These are phyloP conservation scores for Torrubiella hemipterigena DNA, from an alignment of 2,329 filamentous ascomycete genomes.

Conservation along the genomic window DNA sequence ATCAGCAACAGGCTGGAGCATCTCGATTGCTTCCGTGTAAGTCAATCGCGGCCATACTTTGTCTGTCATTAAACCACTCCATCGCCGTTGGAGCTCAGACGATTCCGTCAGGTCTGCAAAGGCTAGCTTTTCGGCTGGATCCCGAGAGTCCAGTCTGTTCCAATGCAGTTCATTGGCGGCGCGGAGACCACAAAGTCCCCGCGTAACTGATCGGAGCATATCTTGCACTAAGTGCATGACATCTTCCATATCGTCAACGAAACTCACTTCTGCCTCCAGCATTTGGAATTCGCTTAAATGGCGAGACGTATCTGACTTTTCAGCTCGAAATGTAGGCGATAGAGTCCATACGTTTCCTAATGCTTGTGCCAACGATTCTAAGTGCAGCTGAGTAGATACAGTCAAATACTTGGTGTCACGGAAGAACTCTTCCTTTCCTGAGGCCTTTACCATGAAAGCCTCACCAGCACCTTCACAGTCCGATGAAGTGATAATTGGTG, in stretches of 20 bases:
- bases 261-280: conserved; percentile 85
- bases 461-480: conserved; percentile 96
- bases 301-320: conserved; percentile 82
- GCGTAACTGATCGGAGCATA: conserved; percentile 49
- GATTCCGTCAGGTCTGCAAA: conserved; percentile 30
- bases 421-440: conserved; percentile 52
- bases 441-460: conserved; percentile 62
- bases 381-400: conserved; percentile 86
- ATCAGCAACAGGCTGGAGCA: conserved; percentile 47
- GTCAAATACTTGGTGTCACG: conserved; percentile 83
- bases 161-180: conserved; percentile 30
- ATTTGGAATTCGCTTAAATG: conserved; percentile 98
- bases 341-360: conserved; percentile 88
- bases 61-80: conserved; percentile 50
- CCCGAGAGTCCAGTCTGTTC: conserved; percentile 21
- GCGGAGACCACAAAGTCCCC: conserved; percentile 25
- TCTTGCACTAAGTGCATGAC: conserved; percentile 75
- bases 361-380: conserved; percentile 83
- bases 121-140: conserved; percentile 27
- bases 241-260: conserved; percentile 54
- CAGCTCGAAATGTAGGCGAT: conserved; percentile 86
- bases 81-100: conserved; percentile 50
- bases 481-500: conserved; percentile 89
- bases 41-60: conserved; percentile 66
- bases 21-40: conserved; percentile 65